Evolutionary conservation across 768 basidiomycete genomes (phyloP).

Genomic region (Tulasnella sp.): DNA sequence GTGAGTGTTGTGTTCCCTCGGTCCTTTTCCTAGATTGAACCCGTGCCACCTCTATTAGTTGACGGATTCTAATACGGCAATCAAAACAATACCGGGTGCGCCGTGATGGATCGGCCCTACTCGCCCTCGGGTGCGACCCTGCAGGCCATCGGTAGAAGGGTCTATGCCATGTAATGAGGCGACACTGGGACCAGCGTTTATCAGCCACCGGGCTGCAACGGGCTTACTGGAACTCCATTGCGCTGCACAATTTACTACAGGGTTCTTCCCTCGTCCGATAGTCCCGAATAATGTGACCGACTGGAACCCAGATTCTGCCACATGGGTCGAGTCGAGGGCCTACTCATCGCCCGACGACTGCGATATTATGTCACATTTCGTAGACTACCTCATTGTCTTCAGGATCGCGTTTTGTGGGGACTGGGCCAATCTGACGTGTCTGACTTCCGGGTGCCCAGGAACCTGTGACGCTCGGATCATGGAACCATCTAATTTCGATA

Average conservation of each 20-base stretch:
- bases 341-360: conserved; percentile 7
- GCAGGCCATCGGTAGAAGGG: conserved; percentile 27
- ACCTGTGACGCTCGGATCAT: conserved; percentile 11
- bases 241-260: neutral
- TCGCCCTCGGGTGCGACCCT: conserved; percentile 26
- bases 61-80: conserved; percentile 19
- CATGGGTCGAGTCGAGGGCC: conserved; percentile 13
- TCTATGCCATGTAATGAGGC: conserved; percentile 28
- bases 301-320: conserved; percentile 5
- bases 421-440: conserved; percentile 17
- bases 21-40: neutral
- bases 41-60: neutral
- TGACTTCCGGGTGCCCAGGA: conserved; percentile 16
- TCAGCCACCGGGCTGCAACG: neutral
- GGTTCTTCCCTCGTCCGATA: conserved; percentile 17
- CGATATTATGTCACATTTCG: conserved; percentile 12
- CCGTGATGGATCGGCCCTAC: conserved; percentile 22
- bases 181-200: conserved; percentile 17
- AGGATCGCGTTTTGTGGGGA: conserved; percentile 19
- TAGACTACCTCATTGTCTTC: conserved; percentile 14
- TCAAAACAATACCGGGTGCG: conserved; percentile 24
- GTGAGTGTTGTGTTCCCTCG: neutral
- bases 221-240: neutral
- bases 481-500: conserved; percentile 11
- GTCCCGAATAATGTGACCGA: conserved; percentile 13